phyloP scores from a whole-genome alignment of 176 grass and related monocot genomes.

The Avena sativa region DNA sequence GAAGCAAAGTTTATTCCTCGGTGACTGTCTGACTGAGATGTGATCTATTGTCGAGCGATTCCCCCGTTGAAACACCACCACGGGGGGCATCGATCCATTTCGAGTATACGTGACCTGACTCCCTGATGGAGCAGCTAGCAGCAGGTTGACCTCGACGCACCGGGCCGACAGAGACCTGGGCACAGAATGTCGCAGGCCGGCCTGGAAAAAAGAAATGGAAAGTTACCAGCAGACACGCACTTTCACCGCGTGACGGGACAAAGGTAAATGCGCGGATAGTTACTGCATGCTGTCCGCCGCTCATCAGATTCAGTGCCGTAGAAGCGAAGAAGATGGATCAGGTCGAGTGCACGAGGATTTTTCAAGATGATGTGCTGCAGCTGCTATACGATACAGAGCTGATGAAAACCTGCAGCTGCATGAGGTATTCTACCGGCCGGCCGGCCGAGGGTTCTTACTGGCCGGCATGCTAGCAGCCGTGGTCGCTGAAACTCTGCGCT shows the following conservation, averaged over 20 bases:
- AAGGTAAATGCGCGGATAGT: slow-evolving; percentile 67
- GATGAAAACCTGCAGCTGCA: neutral
- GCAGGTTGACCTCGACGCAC: slow-evolving; percentile 42
- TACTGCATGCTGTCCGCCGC: slow-evolving; percentile 1
- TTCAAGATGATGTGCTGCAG: neutral
- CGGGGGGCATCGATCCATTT: neutral
- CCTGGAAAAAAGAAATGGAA: slow-evolving; percentile 46
- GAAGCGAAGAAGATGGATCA: slow-evolving; percentile 43
- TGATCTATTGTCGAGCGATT: neutral
- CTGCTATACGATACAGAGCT: neutral
- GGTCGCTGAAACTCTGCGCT: too few relatives aligned
- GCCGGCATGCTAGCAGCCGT: too few relatives aligned
- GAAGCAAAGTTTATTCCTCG: slow-evolving; percentile 10
- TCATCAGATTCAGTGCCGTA: slow-evolving; percentile 49
- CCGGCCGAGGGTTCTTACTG: too few relatives aligned
- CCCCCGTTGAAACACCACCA: neutral
- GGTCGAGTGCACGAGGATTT: neutral
- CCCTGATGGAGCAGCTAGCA: slow-evolving; percentile 51
- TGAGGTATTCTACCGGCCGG: neutral
- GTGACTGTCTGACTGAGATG: neutral
- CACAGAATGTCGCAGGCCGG: slow-evolving; percentile 50
- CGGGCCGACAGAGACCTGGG: slow-evolving; percentile 54
- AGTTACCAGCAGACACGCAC: slow-evolving; percentile 49
- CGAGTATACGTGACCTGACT: neutral
- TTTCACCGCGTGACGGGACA: slow-evolving; percentile 71